Base-by-base conservation (phyloP, 495 filamentous ascomycete genomes). In the Geopyxis carbonaria region DNA sequence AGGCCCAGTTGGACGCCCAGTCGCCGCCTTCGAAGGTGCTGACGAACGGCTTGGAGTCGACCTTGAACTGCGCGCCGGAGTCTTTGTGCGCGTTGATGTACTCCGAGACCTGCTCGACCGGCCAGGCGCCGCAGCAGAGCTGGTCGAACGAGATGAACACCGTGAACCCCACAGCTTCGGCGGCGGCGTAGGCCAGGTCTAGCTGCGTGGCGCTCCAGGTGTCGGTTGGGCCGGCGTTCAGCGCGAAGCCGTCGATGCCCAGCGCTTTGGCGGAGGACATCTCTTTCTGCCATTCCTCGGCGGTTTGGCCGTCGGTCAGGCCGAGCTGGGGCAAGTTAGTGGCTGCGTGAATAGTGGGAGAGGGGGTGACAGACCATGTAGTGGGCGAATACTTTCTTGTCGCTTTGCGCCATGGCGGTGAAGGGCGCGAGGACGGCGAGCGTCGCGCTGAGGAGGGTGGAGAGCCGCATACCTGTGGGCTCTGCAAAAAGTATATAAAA, bases 81-180 rank as follows among this genome's bases (percentile, higher is more conserved):
- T 42, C 38, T 40, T 65, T 69, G 56, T 72, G 76, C 10, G 56
- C 46, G 38, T 78, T 72, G 48, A 82, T 65, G n/a, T 66, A 60
- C 22, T 46, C 44, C 15, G 67, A 59, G 5, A 82, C 76, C 35
- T 70, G 59, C 15, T 63, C 54, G 6, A 63, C 56, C 0, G 57
- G 47, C 77, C 76, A 83, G 8, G 56, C 55, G 0, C 71, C 57
- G 38, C 64, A 48, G 40, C 65, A 70, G 47, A 64, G 45, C 42
- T 72, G 43, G 53, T 82, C 78, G 47, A 84, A 82, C 0, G 78
- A 82, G 16, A 80, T 49, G 44, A 82, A 75, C 22, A 83, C 34
- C 20, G 62, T 68, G 56, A 84, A 80, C 9, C 60, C 53, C 8
- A 65, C 56, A 7, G 53, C 45, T 23, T 67, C 63, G 5, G 76